These are phyloP conservation scores for Picochlorum sp. DNA, from an alignment of 139 green algal species.

Conservation along the genomic window DNA sequence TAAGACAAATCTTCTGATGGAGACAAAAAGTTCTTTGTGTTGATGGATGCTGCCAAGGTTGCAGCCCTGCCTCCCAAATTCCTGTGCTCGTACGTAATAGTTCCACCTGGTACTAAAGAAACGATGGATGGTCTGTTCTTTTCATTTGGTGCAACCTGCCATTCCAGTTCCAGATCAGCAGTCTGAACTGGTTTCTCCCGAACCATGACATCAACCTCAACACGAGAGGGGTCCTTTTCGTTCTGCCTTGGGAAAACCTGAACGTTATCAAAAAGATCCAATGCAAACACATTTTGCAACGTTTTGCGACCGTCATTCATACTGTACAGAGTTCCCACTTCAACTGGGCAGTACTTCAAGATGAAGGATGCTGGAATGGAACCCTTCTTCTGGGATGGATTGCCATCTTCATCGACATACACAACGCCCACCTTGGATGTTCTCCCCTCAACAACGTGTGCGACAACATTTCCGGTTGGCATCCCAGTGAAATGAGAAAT, in stretches of 20 bases:
- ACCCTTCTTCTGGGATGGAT: constrained; percentile 30
- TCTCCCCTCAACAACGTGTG: constrained; percentile 53
- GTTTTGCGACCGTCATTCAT: constrained; percentile 56
- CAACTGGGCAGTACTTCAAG: constrained; percentile 47
- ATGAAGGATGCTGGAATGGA: constrained; percentile 36
- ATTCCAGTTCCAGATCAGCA: constrained; percentile 56
- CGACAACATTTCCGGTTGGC: constrained; percentile 56
- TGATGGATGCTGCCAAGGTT: constrained; percentile 51
- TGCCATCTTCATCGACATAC: constrained; percentile 54
- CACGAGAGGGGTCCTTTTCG: constrained; percentile 35
- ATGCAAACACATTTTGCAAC: constrained; percentile 63
- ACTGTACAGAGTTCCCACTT: constrained; percentile 63
- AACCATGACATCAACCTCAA: constrained; percentile 73
- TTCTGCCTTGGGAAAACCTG: constrained; percentile 57
- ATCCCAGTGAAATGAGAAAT: constrained; percentile 67
- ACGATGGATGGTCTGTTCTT: constrained; percentile 45
- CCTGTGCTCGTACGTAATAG: constrained; percentile 56
- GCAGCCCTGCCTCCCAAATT: constrained; percentile 51
- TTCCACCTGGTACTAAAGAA: constrained; percentile 33
- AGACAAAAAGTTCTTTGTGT: constrained; percentile 58
- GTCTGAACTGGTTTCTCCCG: constrained; percentile 51
- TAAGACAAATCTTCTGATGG: constrained; percentile 69
- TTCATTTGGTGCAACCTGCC: constrained; percentile 53
- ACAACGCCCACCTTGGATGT: constrained; percentile 24
- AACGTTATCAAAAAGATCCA: constrained; percentile 75